These are phyloP conservation scores for Apophysomyces variabilis DNA, from an alignment of 371 early-diverging fungal species.

Conservation along the genomic window DNA sequence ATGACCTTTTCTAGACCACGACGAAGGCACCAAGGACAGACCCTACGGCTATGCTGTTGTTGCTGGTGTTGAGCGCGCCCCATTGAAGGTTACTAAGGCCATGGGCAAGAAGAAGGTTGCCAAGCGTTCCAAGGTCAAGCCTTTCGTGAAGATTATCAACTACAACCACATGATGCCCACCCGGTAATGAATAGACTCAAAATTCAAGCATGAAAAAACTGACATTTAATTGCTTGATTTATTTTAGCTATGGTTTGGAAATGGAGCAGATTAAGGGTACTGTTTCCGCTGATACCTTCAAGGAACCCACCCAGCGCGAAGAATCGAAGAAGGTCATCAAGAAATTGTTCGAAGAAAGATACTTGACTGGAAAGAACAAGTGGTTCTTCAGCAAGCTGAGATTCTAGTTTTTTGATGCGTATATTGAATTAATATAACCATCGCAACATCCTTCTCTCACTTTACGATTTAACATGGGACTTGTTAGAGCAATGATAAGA, in stretches of 20 bases:
- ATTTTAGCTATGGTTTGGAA: conserved; percentile 74
- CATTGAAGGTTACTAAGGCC: conserved; percentile 91
- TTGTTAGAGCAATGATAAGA: no score
- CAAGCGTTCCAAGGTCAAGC: conserved; percentile 95
- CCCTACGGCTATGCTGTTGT: conserved; percentile 97
- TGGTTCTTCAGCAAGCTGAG: conserved; percentile 99
- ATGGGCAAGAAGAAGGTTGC: conserved; percentile 94
- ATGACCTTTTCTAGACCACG: conserved; percentile 53
- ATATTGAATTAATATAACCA: conserved; percentile 2
- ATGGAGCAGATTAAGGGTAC: conserved; percentile 87
- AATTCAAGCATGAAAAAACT: neutral
- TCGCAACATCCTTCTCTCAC: neutral
- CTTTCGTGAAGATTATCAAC: conserved; percentile 96
- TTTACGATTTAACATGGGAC: neutral
- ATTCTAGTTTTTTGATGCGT: conserved; percentile 67
- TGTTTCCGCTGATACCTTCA: conserved; percentile 85
- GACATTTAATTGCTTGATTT: neutral
- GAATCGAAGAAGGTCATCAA: conserved; percentile 91
- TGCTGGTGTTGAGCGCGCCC: conserved; percentile 95
- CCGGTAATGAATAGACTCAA: conserved; percentile 53
- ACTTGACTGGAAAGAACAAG: conserved; percentile 97
- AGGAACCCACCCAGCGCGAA: conserved; percentile 91
- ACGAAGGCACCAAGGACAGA: conserved; percentile 89
- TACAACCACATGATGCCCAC: conserved; percentile 99
- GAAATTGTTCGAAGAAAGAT: conserved; percentile 93